Base-by-base conservation (phyloP, 257 asterid species). In the Agastache rugosa region DNA sequence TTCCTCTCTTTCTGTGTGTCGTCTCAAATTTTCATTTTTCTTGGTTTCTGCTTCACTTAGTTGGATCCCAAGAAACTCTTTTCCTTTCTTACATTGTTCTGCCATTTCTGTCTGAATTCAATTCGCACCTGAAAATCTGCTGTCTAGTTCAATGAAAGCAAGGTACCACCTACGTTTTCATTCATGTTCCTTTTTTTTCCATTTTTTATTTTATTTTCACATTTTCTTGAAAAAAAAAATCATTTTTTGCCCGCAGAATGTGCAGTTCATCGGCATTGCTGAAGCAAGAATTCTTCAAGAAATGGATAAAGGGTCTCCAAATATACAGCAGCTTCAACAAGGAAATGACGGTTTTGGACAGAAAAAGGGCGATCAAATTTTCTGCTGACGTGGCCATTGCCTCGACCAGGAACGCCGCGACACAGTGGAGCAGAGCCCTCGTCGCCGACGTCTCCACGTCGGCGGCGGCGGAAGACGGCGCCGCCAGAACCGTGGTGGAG, bases 311-410 rank as follows among this genome's bases (percentile, higher is more conserved):
- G 83, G 96, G 97, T 20, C 85, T 92, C 20, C 79, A 79, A 54
- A 66, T 79, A 67, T 89, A 78, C 87, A 78, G 47, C 60, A 47
- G 48, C 6, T 60, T 76, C 61, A 92, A 83, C 54, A 78, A 78
- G 23, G 78, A 86, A 16, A 88, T 87, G 96, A 84, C 79, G 71
- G 45, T 83, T 48, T 50, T 71, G 16, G 94, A 92, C 15, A 75
- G 97, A 11, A 90, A 87, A 64, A 83, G 74, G 31, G 93, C 90
- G 56, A 92, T 92, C 16, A 92, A 90, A 61, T 37, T 82, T 16
- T 86, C 98, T 1, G 92, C 98, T 8, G 96, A 92, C 47, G 68
- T 88, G 48, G 98, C 98, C n/a, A 90, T 92, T 27, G 97, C 98
- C 37, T 87, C 98, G 2, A 87, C 96, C 3, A 76, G 89, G 72